Conservation (phyloP, 305 asterid species). For the Fraxinus nigra region DNA sequence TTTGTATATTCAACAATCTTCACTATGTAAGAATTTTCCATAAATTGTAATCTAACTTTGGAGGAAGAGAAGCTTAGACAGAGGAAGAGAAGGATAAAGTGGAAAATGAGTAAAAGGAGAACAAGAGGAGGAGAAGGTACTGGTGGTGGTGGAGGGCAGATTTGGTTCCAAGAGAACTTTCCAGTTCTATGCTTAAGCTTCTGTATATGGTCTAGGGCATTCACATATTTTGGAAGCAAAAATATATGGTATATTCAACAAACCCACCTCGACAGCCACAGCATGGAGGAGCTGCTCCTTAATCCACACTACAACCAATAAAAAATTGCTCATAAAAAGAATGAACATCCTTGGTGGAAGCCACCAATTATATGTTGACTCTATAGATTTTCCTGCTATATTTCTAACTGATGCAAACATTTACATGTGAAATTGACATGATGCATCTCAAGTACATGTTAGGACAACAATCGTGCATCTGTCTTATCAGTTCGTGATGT, state of each 20-base stretch:
- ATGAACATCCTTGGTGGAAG: neutral
- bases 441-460: neutral
- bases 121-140: neutral
- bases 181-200: neutral
- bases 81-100: neutral
- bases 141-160: neutral
- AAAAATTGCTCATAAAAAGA: neutral
- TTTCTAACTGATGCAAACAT: neutral
- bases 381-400: neutral
- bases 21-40: neutral
- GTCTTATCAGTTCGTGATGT: neutral
- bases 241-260: neutral
- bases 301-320: neutral
- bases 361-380: neutral
- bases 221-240: neutral
- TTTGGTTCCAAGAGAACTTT: neutral
- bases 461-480: neutral
- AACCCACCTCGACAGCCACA: neutral
- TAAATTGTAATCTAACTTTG: neutral
- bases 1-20: neutral
- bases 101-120: neutral
- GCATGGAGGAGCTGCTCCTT: neutral
- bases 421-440: neutral
- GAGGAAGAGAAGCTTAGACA: neutral
- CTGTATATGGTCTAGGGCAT: neutral